Evolutionary conservation across 2,329 filamentous ascomycete species (phyloP).

Genomic region (Penicillium concentricum): DNA sequence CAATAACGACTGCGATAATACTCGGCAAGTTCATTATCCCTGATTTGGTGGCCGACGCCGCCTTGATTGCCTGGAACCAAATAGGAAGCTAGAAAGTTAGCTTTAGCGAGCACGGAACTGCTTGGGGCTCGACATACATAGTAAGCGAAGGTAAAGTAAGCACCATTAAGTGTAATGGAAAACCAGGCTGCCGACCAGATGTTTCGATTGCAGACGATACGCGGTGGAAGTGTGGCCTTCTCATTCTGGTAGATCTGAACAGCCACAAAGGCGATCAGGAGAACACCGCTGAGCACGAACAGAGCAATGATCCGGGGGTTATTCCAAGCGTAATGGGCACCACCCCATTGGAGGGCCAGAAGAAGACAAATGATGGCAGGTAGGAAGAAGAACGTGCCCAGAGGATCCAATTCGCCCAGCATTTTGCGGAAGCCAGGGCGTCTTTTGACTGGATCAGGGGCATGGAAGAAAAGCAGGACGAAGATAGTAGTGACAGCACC

Average conservation of each 20-base stretch:
- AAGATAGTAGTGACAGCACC: slow-evolving; percentile 45
- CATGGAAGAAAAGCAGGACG: slow-evolving; percentile 50
- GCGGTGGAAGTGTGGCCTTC: slow-evolving; percentile 51
- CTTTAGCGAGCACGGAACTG: neutral
- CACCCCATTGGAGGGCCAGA: slow-evolving; percentile 29
- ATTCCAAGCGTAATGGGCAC: slow-evolving; percentile 26
- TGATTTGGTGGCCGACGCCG: slow-evolving; percentile 23
- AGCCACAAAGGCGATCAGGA: slow-evolving; percentile 43
- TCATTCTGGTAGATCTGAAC: slow-evolving; percentile 51
- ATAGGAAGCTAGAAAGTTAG: slow-evolving; percentile 24
- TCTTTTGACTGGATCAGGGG: slow-evolving; percentile 28
- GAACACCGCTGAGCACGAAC: slow-evolving; percentile 25
- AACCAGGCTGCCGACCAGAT: slow-evolving; percentile 34
- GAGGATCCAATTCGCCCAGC: slow-evolving; percentile 24
- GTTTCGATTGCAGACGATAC: slow-evolving; percentile 50
- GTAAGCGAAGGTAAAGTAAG: slow-evolving; percentile 18
- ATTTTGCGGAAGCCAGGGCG: slow-evolving; percentile 34
- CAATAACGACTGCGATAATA: slow-evolving; percentile 19
- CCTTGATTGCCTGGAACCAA: slow-evolving; percentile 33
- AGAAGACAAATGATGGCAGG: slow-evolving; percentile 27
- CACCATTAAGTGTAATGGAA: slow-evolving; percentile 15
- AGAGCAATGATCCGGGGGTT: slow-evolving; percentile 24
- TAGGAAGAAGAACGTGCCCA: slow-evolving; percentile 38
- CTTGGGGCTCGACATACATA: slow-evolving; percentile 4
- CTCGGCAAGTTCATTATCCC: slow-evolving; percentile 29